Evolutionary conservation across 2,329 filamentous ascomycete species (phyloP).

Genomic region (Alternaria novae-zelandiae): DNA sequence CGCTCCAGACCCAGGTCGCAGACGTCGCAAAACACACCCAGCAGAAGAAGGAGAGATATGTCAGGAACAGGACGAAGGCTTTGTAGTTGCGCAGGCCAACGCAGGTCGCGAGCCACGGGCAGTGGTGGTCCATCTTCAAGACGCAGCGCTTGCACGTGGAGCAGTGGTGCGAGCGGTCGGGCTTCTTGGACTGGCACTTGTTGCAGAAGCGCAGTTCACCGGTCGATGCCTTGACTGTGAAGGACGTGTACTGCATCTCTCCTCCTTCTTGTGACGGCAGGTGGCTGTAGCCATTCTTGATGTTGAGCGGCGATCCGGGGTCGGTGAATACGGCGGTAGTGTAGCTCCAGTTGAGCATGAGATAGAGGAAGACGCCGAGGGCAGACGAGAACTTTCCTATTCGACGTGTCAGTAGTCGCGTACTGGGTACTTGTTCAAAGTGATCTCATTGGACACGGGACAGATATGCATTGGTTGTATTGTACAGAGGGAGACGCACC

Average conservation of each 20-base stretch:
- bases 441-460: neutral
- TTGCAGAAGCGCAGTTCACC: slow-evolving; percentile 92
- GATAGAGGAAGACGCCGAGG: slow-evolving; percentile 74
- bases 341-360: slow-evolving; percentile 86
- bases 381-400: slow-evolving; percentile 59
- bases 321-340: slow-evolving; percentile 91
- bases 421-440: neutral
- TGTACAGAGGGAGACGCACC: slow-evolving; percentile 28
- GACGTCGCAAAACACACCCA: slow-evolving; percentile 80
- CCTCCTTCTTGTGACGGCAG: slow-evolving; percentile 74
- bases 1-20: slow-evolving; percentile 81
- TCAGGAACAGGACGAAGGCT: slow-evolving; percentile 87
- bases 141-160: slow-evolving; percentile 93
- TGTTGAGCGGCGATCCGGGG: slow-evolving; percentile 71
- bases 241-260: slow-evolving; percentile 67
- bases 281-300: slow-evolving; percentile 71
- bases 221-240: slow-evolving; percentile 86
- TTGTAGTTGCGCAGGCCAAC: slow-evolving; percentile 96
- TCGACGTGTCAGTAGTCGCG: slow-evolving; percentile 29
- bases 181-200: slow-evolving; percentile 94
- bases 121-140: slow-evolving; percentile 99
- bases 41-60: slow-evolving; percentile 88
- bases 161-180: slow-evolving; percentile 95
- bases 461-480: neutral
- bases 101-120: slow-evolving; percentile 96